Evolutionary conservation across 305 asterid species (phyloP).

Genomic region (Fraxinus albicans): DNA sequence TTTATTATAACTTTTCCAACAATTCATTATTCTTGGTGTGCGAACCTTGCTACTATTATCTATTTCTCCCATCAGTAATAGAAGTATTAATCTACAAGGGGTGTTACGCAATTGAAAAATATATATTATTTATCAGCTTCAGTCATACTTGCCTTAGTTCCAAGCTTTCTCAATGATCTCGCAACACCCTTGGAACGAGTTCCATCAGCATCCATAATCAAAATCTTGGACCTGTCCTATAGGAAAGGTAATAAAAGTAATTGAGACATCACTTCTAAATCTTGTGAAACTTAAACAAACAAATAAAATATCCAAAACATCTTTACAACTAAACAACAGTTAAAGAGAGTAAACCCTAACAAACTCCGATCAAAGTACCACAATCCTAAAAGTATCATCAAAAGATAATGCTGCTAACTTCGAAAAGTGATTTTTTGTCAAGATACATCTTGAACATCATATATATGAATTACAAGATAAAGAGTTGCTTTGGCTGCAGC

Average conservation of each 20-base stretch:
- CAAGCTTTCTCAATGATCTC: slow-evolving; percentile 78
- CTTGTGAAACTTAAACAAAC: not conserved
- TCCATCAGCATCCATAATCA: slow-evolving; percentile 92
- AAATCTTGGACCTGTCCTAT: slow-evolving; percentile 79
- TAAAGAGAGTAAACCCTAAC: not conserved
- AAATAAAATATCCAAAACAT: slow-evolving; percentile 7
- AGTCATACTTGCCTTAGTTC: slow-evolving; percentile 65
- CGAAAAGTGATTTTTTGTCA: not conserved
- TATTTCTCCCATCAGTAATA: slow-evolving; percentile 8
- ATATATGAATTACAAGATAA: not conserved
- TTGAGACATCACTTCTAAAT: slow-evolving; percentile 24
- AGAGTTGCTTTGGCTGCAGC: not conserved
- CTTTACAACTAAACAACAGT: not conserved
- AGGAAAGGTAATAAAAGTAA: slow-evolving; percentile 26
- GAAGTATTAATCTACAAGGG: slow-evolving; percentile 1
- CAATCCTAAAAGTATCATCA: not conserved
- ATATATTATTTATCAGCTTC: not conserved
- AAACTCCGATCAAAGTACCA: not conserved
- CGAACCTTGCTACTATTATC: not conserved
- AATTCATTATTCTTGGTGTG: not conserved
- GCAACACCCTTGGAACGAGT: slow-evolving; percentile 76
- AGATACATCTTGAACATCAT: not conserved
- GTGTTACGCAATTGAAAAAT: slow-evolving; percentile 6
- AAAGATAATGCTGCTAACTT: not conserved
- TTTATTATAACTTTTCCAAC: not conserved